Base-by-base conservation (phyloP, 108 stramenopile genomes). In the Conticribra weissflogii region DNA sequence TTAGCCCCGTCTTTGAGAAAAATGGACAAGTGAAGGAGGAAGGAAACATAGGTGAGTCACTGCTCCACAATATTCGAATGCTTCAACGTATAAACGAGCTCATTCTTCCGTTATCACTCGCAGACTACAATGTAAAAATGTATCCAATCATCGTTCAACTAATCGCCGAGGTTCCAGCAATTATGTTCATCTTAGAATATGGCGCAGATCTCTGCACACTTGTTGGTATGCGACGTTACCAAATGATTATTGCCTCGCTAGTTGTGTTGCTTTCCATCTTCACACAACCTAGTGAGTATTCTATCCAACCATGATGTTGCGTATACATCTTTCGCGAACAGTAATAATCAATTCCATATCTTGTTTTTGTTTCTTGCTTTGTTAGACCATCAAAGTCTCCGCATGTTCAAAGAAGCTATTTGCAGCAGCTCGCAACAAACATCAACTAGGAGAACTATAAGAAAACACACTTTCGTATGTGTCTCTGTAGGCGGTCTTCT, bases 131-230 rank as follows among this genome's bases (percentile, higher is more conserved):
- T 2, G 34, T 19, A 33, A 5, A 8, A 5, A 53, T 32, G 22
- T 21, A n/a, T 16, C 48, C 48, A 15, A 25, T 50, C n/a, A 12
- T 65, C 8, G 24, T 53, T 33, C 30, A 50, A 22, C 7, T 53
- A 24, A 24, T 25, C 16, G 50, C 64, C 30, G 64, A 65, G 52
- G n/a, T 65, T 7, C 64, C 64, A 22, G 22, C 50, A 23, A 30
- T 65, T 21, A 23, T 65, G 5, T 16, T 65, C 22, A 36, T 65
- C 29, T 32, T 31, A 9, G 19, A 33, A 41, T 51, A 52, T 21
- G 32, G 27, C 32, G 34, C 7, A 12, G 29, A 33, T 19, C 52
- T 65, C 4, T 65, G 50, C 7, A 24, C 52, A 33, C 1, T 22
- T 25, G 21, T 65, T 18, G 64, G 64, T 0, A 5, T 9, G 24